Conservation (phyloP, 352 stramenopile species). For the Phytophthora tentaculata region DNA sequence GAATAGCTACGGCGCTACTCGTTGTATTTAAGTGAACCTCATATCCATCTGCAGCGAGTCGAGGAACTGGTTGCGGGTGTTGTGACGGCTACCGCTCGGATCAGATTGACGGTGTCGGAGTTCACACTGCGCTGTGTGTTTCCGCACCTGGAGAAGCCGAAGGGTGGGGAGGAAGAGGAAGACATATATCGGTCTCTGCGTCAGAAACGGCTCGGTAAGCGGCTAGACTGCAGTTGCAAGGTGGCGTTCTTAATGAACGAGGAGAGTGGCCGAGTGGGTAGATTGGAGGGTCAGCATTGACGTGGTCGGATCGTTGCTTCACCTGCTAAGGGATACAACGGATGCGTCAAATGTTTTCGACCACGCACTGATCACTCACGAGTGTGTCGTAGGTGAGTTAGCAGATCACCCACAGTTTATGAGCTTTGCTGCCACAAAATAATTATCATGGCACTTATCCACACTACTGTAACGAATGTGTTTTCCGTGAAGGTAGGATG, state of each 20-base stretch:
- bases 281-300: not conserved
- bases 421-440: not conserved
- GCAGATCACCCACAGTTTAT: not conserved
- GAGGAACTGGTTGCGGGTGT: not conserved
- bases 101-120: not conserved
- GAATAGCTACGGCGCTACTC: conserved; percentile 21
- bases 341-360: not conserved
- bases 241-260: not conserved
- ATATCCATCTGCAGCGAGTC: not conserved
- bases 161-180: not conserved
- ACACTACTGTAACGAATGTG: too few relatives aligned
- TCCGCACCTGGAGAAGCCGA: not conserved
- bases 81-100: not conserved
- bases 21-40: conserved; percentile 20
- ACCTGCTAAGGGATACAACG: not conserved
- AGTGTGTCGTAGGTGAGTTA: not conserved
- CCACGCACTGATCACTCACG: not conserved
- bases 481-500: too few relatives aligned
- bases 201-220: not conserved
- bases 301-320: not conserved
- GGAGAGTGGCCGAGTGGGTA: not conserved
- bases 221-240: not conserved
- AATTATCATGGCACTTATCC: too few relatives aligned
- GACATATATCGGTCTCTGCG: not conserved
- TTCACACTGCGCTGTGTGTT: not conserved